Conservation (phyloP, 768 basidiomycete genomes). For the Suillus clintonianus region DNA sequence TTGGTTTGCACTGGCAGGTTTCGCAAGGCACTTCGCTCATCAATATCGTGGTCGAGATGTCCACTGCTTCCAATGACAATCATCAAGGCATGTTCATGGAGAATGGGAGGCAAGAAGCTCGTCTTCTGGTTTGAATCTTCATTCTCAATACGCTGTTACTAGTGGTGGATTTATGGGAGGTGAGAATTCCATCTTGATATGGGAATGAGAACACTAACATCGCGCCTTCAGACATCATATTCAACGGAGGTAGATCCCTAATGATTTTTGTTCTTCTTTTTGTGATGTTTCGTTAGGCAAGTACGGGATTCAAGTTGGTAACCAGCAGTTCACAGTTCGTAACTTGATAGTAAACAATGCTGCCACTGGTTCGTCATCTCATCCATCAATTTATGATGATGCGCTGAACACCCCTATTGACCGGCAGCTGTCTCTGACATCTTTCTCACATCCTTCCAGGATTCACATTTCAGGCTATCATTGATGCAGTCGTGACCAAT, state of each 20-base stretch:
- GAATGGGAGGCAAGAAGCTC: conserved; percentile 52
- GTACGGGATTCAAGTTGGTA: too few species aligned
- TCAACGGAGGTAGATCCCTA: conserved; percentile 54
- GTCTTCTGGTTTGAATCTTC: neutral
- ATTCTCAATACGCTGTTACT: conserved; percentile 6
- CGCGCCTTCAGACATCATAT: conserved; percentile 35
- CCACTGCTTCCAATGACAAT: conserved; percentile 55
- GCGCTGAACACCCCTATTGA: conserved; percentile 1
- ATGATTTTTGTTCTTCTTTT: too few species aligned
- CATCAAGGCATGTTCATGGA: conserved; percentile 83
- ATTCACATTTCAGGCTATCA: conserved; percentile 56
- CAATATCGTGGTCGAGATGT: conserved; percentile 76
- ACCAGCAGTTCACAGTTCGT: too few species aligned
- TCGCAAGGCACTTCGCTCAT: conserved; percentile 75
- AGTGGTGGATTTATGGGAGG: conserved; percentile 61
- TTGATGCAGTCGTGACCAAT: conserved; percentile 46
- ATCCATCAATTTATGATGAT: neutral
- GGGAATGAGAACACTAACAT: neutral
- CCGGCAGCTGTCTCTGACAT: conserved; percentile 24
- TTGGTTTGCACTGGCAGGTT: conserved; percentile 83
- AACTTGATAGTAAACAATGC: too few species aligned
- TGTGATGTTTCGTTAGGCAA: too few species aligned
- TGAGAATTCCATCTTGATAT: conserved; percentile 27
- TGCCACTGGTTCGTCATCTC: conserved; percentile 34
- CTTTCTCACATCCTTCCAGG: conserved; percentile 30